Percentiles rank a stretch among this genome's conserved stretches.
Conservation (phyloP, 192 early-diverging fungal species). For the Coemansia sp. region DNA sequence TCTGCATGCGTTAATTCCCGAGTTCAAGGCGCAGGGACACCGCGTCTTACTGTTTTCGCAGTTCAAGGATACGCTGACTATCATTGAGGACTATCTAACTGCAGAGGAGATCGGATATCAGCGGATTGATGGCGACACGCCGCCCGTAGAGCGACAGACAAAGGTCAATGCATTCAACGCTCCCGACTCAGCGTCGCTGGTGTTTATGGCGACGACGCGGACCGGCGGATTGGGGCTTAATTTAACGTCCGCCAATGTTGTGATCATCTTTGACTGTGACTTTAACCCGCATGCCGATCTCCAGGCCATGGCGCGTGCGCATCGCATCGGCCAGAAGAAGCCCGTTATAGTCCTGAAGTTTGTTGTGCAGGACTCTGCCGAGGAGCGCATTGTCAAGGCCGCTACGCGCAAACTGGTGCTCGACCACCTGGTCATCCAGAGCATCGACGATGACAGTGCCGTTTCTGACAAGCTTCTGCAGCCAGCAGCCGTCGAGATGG, state of each 20-base stretch:
- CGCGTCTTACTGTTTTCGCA: slow-evolving; percentile 96
- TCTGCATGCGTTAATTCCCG: slow-evolving; percentile 85
- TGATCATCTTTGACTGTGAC: slow-evolving; percentile 91
- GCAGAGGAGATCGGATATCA: slow-evolving; percentile 76
- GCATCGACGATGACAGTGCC: slow-evolving; percentile 59
- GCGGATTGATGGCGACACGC: slow-evolving; percentile 88
- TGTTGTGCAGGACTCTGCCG: slow-evolving; percentile 92
- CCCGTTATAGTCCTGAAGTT: slow-evolving; percentile 94
- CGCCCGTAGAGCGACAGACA: slow-evolving; percentile 75
- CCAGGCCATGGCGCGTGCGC: slow-evolving; percentile 95
- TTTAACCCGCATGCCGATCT: slow-evolving; percentile 95
- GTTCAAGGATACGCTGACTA: slow-evolving; percentile 90
- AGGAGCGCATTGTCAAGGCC: slow-evolving; percentile 93
- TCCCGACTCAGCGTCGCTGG: slow-evolving; percentile 80
- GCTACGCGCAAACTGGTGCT: slow-evolving; percentile 97
- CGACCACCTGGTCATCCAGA: slow-evolving; percentile 94
- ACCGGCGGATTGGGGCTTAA: slow-evolving; percentile 97
- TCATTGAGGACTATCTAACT: slow-evolving; percentile 85
- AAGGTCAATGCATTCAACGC: slow-evolving; percentile 93
- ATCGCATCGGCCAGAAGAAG: slow-evolving; percentile 96
- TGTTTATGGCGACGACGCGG: slow-evolving; percentile 89
- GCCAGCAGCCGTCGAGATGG: slow-evolving; percentile 45
- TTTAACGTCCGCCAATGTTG: slow-evolving; percentile 91
- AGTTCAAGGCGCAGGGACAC: slow-evolving; percentile 85
- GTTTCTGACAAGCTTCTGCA: neutral